These are phyloP conservation scores for Penicillium subrubescens DNA, from an alignment of 495 filamentous ascomycete species.

Conservation along the genomic window DNA sequence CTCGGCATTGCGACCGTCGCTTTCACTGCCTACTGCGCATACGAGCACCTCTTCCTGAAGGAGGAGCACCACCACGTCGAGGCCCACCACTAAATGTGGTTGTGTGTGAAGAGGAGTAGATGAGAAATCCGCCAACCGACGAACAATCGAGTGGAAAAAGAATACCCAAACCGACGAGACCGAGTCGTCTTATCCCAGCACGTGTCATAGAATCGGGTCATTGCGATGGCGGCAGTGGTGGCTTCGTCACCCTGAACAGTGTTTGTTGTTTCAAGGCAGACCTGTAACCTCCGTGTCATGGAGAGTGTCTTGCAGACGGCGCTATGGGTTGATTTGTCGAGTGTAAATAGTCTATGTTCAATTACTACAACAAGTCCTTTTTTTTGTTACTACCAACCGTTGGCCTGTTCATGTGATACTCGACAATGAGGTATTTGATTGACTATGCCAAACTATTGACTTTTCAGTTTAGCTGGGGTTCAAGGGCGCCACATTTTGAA, in stretches of 20 bases:
- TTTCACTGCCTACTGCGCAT: constrained; percentile 84
- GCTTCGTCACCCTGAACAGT: constrained; percentile 6
- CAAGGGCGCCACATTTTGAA: not conserved
- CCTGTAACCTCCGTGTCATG: constrained; percentile 12
- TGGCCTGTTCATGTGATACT: not conserved
- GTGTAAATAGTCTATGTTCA: constrained; percentile 48
- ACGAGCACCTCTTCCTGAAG: constrained; percentile 83
- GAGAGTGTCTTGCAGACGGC: constrained; percentile 26
- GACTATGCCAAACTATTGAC: not conserved
- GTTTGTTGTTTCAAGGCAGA: constrained; percentile 14
- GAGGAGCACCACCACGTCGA: constrained; percentile 69
- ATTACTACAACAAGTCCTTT: constrained; percentile 36
- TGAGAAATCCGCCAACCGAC: constrained; percentile 17
- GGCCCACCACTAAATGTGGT: constrained; percentile 39
- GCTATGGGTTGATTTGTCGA: constrained; percentile 44
- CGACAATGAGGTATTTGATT: not conserved
- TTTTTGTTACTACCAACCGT: constrained; percentile 19
- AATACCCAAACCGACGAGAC: constrained; percentile 33
- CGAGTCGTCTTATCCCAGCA: constrained; percentile 17
- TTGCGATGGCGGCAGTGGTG: constrained; percentile 16
- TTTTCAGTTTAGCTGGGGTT: constrained; percentile 5
- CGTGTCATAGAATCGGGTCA: constrained; percentile 14
- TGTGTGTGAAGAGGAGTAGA: constrained; percentile 8
- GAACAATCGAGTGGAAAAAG: constrained; percentile 24
- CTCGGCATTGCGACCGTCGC: constrained; percentile 89